Evolutionary conservation across 441 rosid species (phyloP).

Genomic region (Euphorbia schlechtendalii): DNA sequence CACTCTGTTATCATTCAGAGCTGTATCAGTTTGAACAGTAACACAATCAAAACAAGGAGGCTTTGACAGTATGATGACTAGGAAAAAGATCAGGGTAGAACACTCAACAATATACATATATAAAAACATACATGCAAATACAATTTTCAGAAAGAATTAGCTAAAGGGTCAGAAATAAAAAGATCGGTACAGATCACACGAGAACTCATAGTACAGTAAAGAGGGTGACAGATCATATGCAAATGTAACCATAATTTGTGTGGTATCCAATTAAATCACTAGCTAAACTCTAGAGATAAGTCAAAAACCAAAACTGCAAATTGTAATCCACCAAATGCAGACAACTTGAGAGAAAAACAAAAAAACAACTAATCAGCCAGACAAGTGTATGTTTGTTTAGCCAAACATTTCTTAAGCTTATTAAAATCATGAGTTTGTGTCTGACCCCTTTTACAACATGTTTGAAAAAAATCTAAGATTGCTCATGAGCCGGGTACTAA

Average conservation of each 20-base stretch:
- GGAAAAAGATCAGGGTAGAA: constrained; percentile 6
- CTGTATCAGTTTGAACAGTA: constrained; percentile 29
- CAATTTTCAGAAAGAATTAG: background rate
- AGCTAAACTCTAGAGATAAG: background rate
- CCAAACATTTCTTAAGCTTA: background rate
- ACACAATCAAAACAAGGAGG: constrained; percentile 18
- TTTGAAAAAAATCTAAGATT: background rate
- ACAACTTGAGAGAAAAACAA: background rate
- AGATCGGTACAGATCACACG: background rate
- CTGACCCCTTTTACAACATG: background rate
- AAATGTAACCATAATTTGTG: background rate
- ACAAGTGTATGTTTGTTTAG: background rate
- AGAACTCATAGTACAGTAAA: background rate
- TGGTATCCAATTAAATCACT: background rate
- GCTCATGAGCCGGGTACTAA: background rate
- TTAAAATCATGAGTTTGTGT: background rate
- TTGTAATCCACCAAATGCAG: background rate
- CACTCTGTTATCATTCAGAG: constrained; percentile 56
- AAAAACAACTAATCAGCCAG: background rate
- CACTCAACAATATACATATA: background rate
- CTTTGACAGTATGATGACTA: background rate
- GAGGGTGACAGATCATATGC: constrained; percentile 10
- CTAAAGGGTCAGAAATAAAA: background rate
- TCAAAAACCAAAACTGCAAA: background rate
- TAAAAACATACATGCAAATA: too few relatives aligned